phyloP scores from a whole-genome alignment of 2,329 filamentous ascomycete genomes.

The Colletotrichum tabaci region DNA sequence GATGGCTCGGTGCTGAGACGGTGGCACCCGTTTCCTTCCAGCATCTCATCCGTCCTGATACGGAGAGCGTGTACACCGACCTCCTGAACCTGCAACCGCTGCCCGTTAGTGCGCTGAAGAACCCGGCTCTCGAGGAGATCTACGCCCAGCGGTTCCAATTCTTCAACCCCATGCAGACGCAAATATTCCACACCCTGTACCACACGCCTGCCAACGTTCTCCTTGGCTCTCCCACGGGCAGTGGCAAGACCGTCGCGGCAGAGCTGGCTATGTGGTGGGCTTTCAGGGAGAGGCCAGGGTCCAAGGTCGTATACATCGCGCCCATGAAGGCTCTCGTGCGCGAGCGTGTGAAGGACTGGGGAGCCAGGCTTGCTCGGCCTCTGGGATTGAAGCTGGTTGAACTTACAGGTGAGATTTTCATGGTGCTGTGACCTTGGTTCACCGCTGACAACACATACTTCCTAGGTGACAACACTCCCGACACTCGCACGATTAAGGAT shows the following conservation, averaged over 20 bases:
- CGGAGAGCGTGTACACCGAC: conserved; percentile 97
- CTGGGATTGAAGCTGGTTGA: conserved; percentile 94
- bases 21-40: conserved; percentile 97
- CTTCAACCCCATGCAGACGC: conserved; percentile 99
- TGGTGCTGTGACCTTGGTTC: neutral
- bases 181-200: conserved; percentile 97
- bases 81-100: conserved; percentile 92
- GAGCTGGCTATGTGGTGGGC: conserved; percentile 99
- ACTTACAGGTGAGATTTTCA: conserved; percentile 76
- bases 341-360: conserved; percentile 97
- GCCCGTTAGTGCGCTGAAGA: conserved; percentile 88
- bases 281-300: conserved; percentile 92
- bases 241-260: conserved; percentile 96
- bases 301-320: conserved; percentile 98
- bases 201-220: conserved; percentile 93
- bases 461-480: conserved; percentile 88
- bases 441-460: conserved; percentile 2
- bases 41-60: conserved; percentile 96
- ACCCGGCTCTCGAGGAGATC: conserved; percentile 87
- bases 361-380: conserved; percentile 82
- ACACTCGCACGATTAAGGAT: conserved; percentile 94
- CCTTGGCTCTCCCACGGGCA: conserved; percentile 94
- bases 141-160: conserved; percentile 92
- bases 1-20: conserved; percentile 97
- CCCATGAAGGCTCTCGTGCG: conserved; percentile 99